phyloP scores from a whole-genome alignment of 2,329 filamentous ascomycete species.

The Scortechinia acanthostroma region DNA sequence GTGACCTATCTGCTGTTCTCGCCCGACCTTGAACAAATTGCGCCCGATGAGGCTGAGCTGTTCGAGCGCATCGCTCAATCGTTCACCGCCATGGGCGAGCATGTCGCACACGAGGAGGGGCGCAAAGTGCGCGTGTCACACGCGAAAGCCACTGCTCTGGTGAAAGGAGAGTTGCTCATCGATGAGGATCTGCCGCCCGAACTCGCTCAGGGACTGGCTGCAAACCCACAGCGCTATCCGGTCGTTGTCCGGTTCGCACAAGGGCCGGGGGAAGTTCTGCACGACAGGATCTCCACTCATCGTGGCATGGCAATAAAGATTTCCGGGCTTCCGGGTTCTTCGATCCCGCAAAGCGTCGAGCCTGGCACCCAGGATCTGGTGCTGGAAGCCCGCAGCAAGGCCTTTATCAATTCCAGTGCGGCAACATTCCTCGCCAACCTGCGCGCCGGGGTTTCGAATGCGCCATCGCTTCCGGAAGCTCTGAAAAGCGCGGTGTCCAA shows the following conservation, averaged over 20 bases:
- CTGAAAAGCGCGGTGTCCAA: background rate
- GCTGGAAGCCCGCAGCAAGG: background rate
- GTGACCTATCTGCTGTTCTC: background rate
- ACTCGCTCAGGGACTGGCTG: background rate
- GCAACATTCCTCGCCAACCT: background rate
- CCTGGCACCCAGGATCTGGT: background rate
- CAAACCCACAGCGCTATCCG: background rate
- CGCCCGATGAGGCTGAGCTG: background rate
- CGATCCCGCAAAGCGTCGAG: background rate
- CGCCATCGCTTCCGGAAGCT: background rate
- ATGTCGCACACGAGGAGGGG: background rate
- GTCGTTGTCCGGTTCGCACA: background rate
- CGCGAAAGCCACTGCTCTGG: background rate
- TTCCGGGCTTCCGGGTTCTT: background rate
- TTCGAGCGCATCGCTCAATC: background rate
- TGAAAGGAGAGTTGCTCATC: background rate
- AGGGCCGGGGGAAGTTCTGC: background rate
- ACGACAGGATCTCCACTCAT: background rate
- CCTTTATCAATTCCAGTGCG: background rate
- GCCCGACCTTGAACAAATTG: background rate
- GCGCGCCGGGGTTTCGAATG: background rate
- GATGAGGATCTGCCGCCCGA: background rate
- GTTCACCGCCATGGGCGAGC: background rate
- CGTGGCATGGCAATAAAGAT: background rate
- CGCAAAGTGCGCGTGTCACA: background rate